These are phyloP conservation scores for Cylindricascospora bacillispora DNA, from an alignment of 1,139 yeast species.

Conservation along the genomic window DNA sequence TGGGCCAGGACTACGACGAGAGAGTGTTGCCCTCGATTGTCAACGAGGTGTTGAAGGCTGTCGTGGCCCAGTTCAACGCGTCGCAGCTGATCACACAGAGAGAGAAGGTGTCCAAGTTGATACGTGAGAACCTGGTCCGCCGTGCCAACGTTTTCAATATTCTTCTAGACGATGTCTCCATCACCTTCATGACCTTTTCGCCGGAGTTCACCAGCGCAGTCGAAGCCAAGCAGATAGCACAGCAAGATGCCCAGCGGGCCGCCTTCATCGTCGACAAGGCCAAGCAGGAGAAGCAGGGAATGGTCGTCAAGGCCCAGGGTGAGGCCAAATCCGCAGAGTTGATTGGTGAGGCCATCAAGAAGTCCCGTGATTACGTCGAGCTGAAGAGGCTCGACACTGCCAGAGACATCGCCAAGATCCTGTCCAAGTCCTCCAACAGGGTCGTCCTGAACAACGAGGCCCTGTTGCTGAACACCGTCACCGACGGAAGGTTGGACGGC, in stretches of 20 bases:
- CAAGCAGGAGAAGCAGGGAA: constrained; percentile 91
- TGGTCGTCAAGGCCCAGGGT: constrained; percentile 95
- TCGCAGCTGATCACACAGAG: constrained; percentile 96
- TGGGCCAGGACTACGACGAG: constrained; percentile 92
- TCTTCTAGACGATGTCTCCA: constrained; percentile 84
- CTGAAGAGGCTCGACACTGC: constrained; percentile 96
- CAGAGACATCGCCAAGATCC: constrained; percentile 79
- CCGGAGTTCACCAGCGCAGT: constrained; percentile 98
- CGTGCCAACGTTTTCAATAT: constrained; percentile 87
- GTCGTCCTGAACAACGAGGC: constrained; percentile 88
- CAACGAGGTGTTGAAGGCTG: constrained; percentile 90
- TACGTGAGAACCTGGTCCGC: constrained; percentile 80
- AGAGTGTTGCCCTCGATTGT: constrained; percentile 93
- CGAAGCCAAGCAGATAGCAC: constrained; percentile 98
- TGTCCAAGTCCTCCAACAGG: constrained; percentile 81
- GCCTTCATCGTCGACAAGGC: constrained; percentile 96
- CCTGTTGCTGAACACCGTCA: constrained; percentile 73
- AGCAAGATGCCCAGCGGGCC: constrained; percentile 98
- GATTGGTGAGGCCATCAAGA: constrained; percentile 97
- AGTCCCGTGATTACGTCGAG: constrained; percentile 89
- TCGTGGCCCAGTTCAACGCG: constrained; percentile 97
- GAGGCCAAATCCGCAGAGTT: constrained; percentile 97
- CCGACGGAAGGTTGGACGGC: constrained; percentile 50
- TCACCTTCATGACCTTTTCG: constrained; percentile 90
- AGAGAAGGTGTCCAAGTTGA: constrained; percentile 85